Percentiles rank a stretch among this genome's conserved stretches.
Evolutionary conservation across 2,329 filamentous ascomycete species (phyloP).

Genomic region (Gaeumannomyces tritici): DNA sequence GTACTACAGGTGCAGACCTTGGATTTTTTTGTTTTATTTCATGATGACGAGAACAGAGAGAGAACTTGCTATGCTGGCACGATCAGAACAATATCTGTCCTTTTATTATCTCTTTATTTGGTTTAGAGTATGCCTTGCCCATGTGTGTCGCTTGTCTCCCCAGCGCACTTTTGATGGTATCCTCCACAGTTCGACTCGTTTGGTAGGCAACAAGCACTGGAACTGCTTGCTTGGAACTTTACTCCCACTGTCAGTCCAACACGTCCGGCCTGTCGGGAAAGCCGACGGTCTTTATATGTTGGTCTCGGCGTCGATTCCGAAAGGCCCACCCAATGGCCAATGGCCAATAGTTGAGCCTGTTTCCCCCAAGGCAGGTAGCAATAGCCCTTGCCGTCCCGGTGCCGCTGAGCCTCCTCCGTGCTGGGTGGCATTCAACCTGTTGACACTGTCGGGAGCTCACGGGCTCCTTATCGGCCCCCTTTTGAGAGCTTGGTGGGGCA

Average conservation of each 20-base stretch:
- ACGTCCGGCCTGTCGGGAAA: no score
- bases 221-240: no score
- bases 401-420: no score
- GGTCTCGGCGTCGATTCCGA: neutral
- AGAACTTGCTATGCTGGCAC: neutral
- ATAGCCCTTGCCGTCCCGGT: neutral
- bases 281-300: no score
- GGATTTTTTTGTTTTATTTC: neutral
- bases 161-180: neutral
- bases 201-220: no score
- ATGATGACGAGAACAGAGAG: neutral
- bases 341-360: neutral
- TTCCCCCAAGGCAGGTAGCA: neutral
- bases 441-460: neutral
- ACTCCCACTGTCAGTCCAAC: no score
- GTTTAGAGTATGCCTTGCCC: neutral
- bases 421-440: neutral
- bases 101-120: neutral
- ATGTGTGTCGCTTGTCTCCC: neutral
- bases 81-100: neutral
- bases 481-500: neutral
- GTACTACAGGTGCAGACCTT: neutral
- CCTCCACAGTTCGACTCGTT: no score
- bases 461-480: neutral
- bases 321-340: neutral